Evolutionary conservation across 2,329 filamentous ascomycete genomes (phyloP).

Genomic region (Emmonsiellopsis sp.): DNA sequence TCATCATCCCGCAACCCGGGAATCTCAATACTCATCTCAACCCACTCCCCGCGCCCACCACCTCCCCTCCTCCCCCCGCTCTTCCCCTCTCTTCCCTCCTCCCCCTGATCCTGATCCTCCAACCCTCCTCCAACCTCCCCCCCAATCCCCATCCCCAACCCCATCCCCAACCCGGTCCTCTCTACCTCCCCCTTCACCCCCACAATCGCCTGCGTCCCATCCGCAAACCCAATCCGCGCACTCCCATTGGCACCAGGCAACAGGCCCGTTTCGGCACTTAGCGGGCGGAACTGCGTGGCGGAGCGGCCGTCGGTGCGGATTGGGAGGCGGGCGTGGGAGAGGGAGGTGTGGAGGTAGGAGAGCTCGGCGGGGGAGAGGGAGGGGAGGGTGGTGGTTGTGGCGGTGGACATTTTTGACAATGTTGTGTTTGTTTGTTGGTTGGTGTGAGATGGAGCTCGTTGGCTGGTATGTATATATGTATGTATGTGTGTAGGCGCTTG

Average conservation of each 20-base stretch:
- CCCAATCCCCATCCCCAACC: constrained; percentile 22
- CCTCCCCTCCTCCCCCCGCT: constrained; percentile 18
- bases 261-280: constrained; percentile 83
- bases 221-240: constrained; percentile 85
- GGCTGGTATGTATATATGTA: neutral
- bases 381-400: constrained; percentile 39
- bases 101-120: constrained; percentile 14
- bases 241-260: constrained; percentile 85
- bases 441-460: too few species aligned
- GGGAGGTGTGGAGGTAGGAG: constrained; percentile 83
- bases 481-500: neutral
- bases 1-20: constrained; percentile 88
- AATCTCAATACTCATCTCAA: constrained; percentile 86
- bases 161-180: constrained; percentile 45
- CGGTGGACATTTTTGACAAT: constrained; percentile 46
- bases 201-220: constrained; percentile 92
- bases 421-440: neutral
- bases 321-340: constrained; percentile 59
- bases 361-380: constrained; percentile 92
- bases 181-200: constrained; percentile 94
- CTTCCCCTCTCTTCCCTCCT: constrained; percentile 14
- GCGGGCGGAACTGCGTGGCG: constrained; percentile 77
- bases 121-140: constrained; percentile 32
- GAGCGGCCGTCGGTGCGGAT: constrained; percentile 81
- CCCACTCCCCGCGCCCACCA: constrained; percentile 56